phyloP scores from a whole-genome alignment of 805 yeast genomes.

The Myxozyma sirexii region DNA sequence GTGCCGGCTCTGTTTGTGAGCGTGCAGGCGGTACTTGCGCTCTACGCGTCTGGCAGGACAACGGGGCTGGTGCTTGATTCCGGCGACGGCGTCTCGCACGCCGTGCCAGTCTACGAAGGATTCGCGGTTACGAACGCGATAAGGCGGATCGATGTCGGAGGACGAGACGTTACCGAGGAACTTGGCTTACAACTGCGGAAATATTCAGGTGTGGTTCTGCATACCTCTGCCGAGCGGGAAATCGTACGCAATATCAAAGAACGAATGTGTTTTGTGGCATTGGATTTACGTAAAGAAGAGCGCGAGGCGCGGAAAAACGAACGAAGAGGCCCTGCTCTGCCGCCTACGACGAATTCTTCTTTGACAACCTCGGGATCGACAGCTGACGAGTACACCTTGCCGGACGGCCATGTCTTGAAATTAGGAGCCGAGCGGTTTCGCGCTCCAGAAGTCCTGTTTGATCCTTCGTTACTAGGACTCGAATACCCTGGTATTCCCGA shows the following conservation, averaged over 20 bases:
- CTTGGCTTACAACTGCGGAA: constrained; percentile 69
- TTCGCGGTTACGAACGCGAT: constrained; percentile 74
- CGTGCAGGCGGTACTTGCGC: constrained; percentile 75
- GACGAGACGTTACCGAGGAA: constrained; percentile 79
- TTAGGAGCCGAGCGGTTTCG: constrained; percentile 71
- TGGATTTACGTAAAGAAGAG: constrained; percentile 61
- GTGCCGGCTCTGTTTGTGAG: constrained; percentile 75
- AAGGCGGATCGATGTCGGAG: constrained; percentile 78
- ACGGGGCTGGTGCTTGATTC: constrained; percentile 87
- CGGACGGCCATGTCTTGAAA: constrained; percentile 76
- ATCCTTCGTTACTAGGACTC: constrained; percentile 75
- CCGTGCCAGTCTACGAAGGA: constrained; percentile 90
- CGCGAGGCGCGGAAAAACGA: constrained; percentile 45
- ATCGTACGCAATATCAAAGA: constrained; percentile 80
- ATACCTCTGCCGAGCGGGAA: constrained; percentile 78
- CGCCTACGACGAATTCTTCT: constrained; percentile 25
- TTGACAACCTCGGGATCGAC: constrained; percentile 31
- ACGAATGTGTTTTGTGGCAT: constrained; percentile 64
- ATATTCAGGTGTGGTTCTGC: constrained; percentile 61
- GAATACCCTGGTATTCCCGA: constrained; percentile 73
- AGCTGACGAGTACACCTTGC: constrained; percentile 56
- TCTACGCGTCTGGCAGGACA: constrained; percentile 87
- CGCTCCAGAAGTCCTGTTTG: constrained; percentile 79
- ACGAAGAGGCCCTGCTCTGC: constrained; percentile 33
- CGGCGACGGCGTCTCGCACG: constrained; percentile 91